phyloP scores from a whole-genome alignment of 371 early-diverging fungal genomes.

The Mucor irregularis region DNA sequence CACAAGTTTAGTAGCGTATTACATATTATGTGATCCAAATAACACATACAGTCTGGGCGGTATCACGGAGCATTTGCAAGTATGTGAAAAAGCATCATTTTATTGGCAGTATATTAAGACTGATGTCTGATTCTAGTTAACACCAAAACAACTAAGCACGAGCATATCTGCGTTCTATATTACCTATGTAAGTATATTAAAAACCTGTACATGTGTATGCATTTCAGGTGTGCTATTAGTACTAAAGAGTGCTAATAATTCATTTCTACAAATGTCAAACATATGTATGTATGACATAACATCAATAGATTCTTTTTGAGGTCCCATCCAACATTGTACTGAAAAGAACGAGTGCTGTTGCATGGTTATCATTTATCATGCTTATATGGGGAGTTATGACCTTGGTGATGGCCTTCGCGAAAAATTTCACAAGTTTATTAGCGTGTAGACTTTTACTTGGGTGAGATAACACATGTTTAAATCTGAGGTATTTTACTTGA shows the following conservation, averaged over 20 bases:
- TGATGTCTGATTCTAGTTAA: slow-evolving; percentile 25
- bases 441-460: slow-evolving; percentile 34
- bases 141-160: slow-evolving; percentile 22
- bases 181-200: slow-evolving; percentile 34
- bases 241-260: no score
- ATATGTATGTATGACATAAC: background rate
- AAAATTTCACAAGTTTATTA: slow-evolving; percentile 28
- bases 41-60: no score
- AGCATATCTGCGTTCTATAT: slow-evolving; percentile 40
- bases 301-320: slow-evolving; percentile 34
- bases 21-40: slow-evolving; percentile 37
- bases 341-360: slow-evolving; percentile 38
- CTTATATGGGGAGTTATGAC: slow-evolving; percentile 48
- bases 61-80: no score
- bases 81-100: no score
- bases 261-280: slow-evolving; percentile 12
- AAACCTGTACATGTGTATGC: background rate
- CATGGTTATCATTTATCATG: slow-evolving; percentile 52
- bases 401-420: slow-evolving; percentile 40
- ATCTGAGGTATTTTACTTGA: background rate
- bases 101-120: no score
- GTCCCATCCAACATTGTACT: slow-evolving; percentile 50
- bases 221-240: no score
- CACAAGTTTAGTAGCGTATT: slow-evolving; percentile 20
- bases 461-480: slow-evolving; percentile 12